Base-by-base conservation (phyloP, 202 grass and related monocot species). In the Panicum virgatum region DNA sequence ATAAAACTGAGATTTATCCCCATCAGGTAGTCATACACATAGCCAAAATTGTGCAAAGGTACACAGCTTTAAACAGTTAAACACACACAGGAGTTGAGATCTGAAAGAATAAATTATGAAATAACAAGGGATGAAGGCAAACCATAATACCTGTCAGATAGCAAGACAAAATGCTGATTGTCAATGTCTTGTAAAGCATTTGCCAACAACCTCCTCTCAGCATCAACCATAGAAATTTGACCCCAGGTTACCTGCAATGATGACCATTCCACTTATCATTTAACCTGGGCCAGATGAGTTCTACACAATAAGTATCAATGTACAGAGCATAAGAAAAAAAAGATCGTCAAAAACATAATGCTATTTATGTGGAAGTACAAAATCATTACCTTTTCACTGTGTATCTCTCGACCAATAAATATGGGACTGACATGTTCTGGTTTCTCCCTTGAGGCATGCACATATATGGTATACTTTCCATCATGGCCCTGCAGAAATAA, bases 81-180 rank as follows among this genome's bases (percentile, higher is more conserved):
- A 63, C 16, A 66, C 4, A 88, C 5, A 79, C 19, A 69, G 82
- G 47, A 47, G 60, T 80, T 50, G 26, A 51, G 39, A 66, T 30
- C 50, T 65, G 12, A 88, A 77, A 8, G 1, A 67, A 25, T 20
- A 73, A 46, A 53, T 25, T 29, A 58, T 68, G 6, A 72, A 84
- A 60, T 66, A 44, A 65, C 36, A 81, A 58, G 38, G n/a, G 16
- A 73, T 82, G 23, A 46, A 54, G 47, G 18, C 10, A 61, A 89
- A 77, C 5, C 25, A 73, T 19, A 56, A 76, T 45, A 87, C 89
- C 92, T 94, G 63, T 94, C 92, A 72, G 92, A 94, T 50, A 94
- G 84, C 58, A 94, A 80, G 58, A 94, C 92, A 87, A 94, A 94
- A 85, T 94, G 89, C 69, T 94, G 92, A 84, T 94, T 94, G 38